phyloP scores from a whole-genome alignment of 2,329 filamentous ascomycete genomes.

The Monosporascus sp. region DNA sequence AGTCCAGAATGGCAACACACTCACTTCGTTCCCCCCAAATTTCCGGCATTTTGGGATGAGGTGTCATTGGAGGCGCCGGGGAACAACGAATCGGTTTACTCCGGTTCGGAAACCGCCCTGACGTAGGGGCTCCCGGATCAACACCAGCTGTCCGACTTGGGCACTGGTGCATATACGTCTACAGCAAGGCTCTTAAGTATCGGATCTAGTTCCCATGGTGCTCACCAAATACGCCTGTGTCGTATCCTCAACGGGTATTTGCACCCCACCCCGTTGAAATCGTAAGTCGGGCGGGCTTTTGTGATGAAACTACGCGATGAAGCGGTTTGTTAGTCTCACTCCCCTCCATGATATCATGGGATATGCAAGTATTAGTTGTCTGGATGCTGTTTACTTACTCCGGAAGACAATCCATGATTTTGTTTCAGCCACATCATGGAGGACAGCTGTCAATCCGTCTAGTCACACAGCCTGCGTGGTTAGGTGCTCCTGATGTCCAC shows the following conservation, averaged over 20 bases:
- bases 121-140: not conserved
- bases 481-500: constrained; percentile 5
- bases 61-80: not conserved
- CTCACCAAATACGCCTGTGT: not conserved
- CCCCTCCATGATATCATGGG: constrained; percentile 16
- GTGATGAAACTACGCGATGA: constrained; percentile 4
- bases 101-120: not conserved
- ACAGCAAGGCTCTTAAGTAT: not conserved
- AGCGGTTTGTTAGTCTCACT: constrained; percentile 16
- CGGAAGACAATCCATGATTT: constrained; percentile 10
- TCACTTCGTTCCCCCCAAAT: not conserved
- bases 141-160: not conserved
- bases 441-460: constrained; percentile 10
- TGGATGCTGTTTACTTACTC: constrained; percentile 10
- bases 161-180: not conserved
- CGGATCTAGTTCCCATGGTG: not conserved
- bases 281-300: constrained; percentile 11
- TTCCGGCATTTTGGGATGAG: not conserved
- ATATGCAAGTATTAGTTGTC: constrained; percentile 13
- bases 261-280: not conserved
- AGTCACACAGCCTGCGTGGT: constrained; percentile 11
- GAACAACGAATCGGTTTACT: not conserved
- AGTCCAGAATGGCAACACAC: not conserved
- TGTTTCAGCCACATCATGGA: constrained; percentile 19
- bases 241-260: not conserved